Base-by-base conservation (phyloP, 441 rosid genomes). In the Macaranga tanarius region DNA sequence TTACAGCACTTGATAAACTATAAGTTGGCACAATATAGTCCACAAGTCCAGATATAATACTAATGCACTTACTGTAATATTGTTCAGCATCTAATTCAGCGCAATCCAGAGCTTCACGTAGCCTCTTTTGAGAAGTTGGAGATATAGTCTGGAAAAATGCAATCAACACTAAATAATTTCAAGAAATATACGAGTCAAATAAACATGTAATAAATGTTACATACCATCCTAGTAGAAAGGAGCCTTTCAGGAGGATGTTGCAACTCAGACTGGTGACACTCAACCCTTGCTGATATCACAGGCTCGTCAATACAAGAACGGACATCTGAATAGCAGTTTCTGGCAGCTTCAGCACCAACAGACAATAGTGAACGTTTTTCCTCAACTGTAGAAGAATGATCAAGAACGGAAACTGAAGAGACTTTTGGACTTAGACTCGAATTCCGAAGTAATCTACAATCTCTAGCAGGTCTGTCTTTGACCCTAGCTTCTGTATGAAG, bases 81-180 rank as follows among this genome's bases (percentile, higher is more conserved):
- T 72, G 85, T 45, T 86, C 83, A 38, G 87, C 86, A 23, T 78
- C 81, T 50, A 84, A 70, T 70, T 79, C 84, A 1, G 73, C 55
- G 31, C 81, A 80, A 64, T 86, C 87, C 92, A 91, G 79, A 73
- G 92, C 90, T 76, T 87, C 82, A 65, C 89, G 68, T 64, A 95
- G 88, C 78, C 80, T 83, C 67, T 86, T 86, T 84, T 84, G 99
- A 58, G 93, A 86, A 64, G 79, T 77, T 40, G 98, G 97, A 76
- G 99, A 95, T 74, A 95, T 88, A 72, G 73, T 84, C 99, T 92
- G 96, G 62, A 62, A 74, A 81, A 83, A 68, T 22, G 50, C 62
- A 76, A 38, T 38, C n/a, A 77, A 25, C 12, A n/a, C 15, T 34
- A 38, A 67, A 83, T 55, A 72, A 58, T 40, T 65, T 70, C 15